Evolutionary conservation across 345 rosid genomes (phyloP), one percentile per base, ranked within the genome.

Genomic region (Aegle marmelos): DNA sequence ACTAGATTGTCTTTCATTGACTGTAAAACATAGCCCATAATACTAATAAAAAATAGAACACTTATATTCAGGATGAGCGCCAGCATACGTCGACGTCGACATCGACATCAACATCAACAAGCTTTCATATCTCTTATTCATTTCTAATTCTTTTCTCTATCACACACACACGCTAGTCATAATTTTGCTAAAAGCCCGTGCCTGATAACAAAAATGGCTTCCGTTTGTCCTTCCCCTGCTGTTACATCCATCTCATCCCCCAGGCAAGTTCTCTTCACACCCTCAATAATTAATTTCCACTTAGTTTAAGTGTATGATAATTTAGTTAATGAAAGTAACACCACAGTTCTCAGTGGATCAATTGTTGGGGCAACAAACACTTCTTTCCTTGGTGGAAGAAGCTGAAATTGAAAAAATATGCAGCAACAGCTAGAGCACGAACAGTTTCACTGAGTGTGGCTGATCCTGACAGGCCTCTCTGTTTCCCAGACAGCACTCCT

Each of bases 401-500:
- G 79, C 80, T 95, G 85, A 88, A 87, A 72, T 78, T 85, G 82
- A 82, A 74, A 64, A 91, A 79, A 76, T 69, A 36, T 66, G 69
- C 74, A 19, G 67, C 89, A 7, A 72, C 84, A 27, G 81, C 79
- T 45, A 77, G 76, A 66, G 74, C 84, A 27, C 67, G 89, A 25
- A 78, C 84, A 6, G 77, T 88, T 16, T 80, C 88, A 33, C 84
- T 88, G 31, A 85, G 90, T 59, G 94, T 84, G 5, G 94, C 83
- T 0, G 97, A 95, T 28, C 97, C 97, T 5, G 80, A 94, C 7
- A 91, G 99, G 77, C 99, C 99, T 56, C 77, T 96, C 72, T 96
- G 99, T 98, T 96, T 96, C 89, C 99, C 98, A 0, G 99, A 98
- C 53, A 96, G 98, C 89, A 83, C 91, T 56, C 99, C 99, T 83